These are phyloP conservation scores for Chalara sp. DNA, from an alignment of 2,329 filamentous ascomycete species.

Conservation along the genomic window DNA sequence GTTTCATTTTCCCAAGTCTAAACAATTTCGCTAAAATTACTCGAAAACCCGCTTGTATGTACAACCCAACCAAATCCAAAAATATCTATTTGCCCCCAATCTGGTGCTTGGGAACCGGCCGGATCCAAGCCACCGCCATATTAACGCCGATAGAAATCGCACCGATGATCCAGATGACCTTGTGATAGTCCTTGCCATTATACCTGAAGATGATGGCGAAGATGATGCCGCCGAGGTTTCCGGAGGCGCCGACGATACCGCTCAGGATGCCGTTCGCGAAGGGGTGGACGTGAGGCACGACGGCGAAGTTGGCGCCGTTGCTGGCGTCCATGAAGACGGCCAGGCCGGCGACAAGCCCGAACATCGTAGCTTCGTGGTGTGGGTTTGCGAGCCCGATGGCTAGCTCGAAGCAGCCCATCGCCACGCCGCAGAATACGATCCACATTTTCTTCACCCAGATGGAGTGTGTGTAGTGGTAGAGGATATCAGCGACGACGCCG, in stretches of 20 bases:
- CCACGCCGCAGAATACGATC: constrained; percentile 47
- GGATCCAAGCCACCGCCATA: constrained; percentile 57
- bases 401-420: constrained; percentile 52
- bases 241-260: constrained; percentile 70
- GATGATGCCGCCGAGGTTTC: constrained; percentile 79
- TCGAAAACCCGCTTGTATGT: no score
- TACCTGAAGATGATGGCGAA: constrained; percentile 83
- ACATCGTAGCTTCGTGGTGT: constrained; percentile 55
- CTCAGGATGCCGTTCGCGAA: constrained; percentile 72
- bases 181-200: constrained; percentile 58
- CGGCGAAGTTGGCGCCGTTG: constrained; percentile 80
- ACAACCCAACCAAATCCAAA: neutral
- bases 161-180: constrained; percentile 76
- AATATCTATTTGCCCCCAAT: constrained; percentile 33
- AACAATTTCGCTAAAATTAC: no score
- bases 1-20: no score
- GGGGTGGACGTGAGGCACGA: constrained; percentile 79
- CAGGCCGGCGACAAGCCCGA: constrained; percentile 70
- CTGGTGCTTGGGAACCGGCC: constrained; percentile 48
- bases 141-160: constrained; percentile 66
- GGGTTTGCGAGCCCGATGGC: constrained; percentile 60
- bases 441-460: constrained; percentile 61
- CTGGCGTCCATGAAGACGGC: constrained; percentile 78
- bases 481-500: constrained; percentile 45
- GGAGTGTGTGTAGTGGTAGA: constrained; percentile 30